Percentiles rank a stretch among this genome's conserved stretches.
phyloP scores from a whole-genome alignment of 2,329 filamentous ascomycete species.

The Cytospora piceicola region DNA sequence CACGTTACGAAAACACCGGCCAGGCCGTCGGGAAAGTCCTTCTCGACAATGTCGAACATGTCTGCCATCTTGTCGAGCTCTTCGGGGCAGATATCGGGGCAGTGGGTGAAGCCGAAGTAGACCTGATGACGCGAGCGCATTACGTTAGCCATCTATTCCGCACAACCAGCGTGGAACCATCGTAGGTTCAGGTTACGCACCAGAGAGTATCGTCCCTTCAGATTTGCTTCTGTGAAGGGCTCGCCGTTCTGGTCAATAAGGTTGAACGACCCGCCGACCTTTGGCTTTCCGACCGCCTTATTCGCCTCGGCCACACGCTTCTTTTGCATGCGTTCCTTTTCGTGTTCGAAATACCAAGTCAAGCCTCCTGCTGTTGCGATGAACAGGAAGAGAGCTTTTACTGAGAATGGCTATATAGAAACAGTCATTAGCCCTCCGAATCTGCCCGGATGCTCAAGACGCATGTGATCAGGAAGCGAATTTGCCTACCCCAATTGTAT shows the following conservation, averaged over 20 bases:
- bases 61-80: slow-evolving; percentile 99
- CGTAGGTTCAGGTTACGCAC: slow-evolving; percentile 44
- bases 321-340: slow-evolving; percentile 89
- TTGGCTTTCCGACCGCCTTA: slow-evolving; percentile 90
- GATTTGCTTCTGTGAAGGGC: slow-evolving; percentile 74
- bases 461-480: background rate
- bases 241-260: slow-evolving; percentile 82
- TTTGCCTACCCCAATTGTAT: slow-evolving; percentile 57
- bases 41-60: slow-evolving; percentile 78
- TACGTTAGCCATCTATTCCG: slow-evolving; percentile 10
- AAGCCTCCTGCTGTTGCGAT: slow-evolving; percentile 76
- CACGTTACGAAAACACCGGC: slow-evolving; percentile 92
- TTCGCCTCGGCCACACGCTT: slow-evolving; percentile 87
- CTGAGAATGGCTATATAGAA: slow-evolving; percentile 77
- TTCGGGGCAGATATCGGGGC: slow-evolving; percentile 97
- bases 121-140: slow-evolving; percentile 56
- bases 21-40: slow-evolving; percentile 56
- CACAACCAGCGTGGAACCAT: background rate
- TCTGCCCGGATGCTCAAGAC: background rate
- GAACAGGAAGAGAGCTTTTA: slow-evolving; percentile 87
- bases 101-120: slow-evolving; percentile 98
- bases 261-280: slow-evolving; percentile 87
- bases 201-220: slow-evolving; percentile 85
- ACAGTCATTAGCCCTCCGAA: slow-evolving; percentile 24
- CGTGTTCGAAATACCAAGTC: slow-evolving; percentile 88